Base-by-base conservation (phyloP, 768 basidiomycete genomes). In the Mycena chlorophos region DNA sequence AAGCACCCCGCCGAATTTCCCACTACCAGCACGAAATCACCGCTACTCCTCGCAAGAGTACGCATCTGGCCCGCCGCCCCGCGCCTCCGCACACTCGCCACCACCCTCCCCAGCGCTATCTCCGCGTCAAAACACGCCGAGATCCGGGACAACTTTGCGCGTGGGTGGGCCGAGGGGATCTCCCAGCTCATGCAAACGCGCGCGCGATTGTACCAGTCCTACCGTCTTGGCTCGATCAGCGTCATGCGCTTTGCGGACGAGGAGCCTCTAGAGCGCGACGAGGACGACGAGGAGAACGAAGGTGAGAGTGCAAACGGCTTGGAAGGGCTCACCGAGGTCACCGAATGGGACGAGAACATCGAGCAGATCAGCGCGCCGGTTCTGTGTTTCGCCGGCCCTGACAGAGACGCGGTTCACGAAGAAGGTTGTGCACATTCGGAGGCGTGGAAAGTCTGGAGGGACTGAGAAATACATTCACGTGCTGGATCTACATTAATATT, bases 161-260 rank as follows among this genome's bases (percentile, higher is more conserved):
- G 69, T 25, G 88, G 87, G 16, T 89, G 87, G 87, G 66, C 68
- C 2, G 80, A 84, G 60, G 88, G 87, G 3, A 62, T 88, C 43
- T 67, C 71, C 16, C 78, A 79, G 45, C 71, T 89, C 22, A 68
- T 67, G n/a, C 76, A 77, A n/a, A 78, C 75, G 14, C 75, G 80
- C 27, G 68, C 65, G 4, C 71, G 84, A 51, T 58, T 84, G 51
- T 64, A 70, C 48, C 69, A 75, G 58, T 83, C 80, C 26, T 79
- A 77, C 62, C 68, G 58, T 38, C 80, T 82, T 55, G 79, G 79
- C 19, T 49, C 56, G 1, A 57, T 75, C 27, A 71, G 69, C 27
- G 66, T 82, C 37, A 66, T 86, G 71, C 68, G 69, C 14, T 76
- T 81, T 52, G 61, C 56, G 16, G 69, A 70, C 22, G 52, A 42